These are phyloP conservation scores for Pseudotsuga menziesii DNA, from an alignment of 75 land plant genomes.

Conservation along the genomic window DNA sequence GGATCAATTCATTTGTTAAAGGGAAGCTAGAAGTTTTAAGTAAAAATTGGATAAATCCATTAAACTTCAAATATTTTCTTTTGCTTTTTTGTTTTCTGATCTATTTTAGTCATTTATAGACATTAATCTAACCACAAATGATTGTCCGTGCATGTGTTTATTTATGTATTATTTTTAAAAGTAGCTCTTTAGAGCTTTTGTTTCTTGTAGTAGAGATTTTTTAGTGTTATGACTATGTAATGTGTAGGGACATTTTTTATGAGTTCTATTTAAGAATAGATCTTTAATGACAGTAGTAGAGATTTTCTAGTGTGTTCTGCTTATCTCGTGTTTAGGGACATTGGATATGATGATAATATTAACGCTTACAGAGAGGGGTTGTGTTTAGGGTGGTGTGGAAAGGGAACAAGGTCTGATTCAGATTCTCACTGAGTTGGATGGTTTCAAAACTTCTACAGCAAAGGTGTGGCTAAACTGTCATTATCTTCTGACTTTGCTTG, in stretches of 20 bases:
- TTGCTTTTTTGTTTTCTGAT: too few species aligned
- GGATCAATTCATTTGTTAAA: too few species aligned
- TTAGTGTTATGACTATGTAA: not conserved
- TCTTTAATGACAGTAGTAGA: too few species aligned
- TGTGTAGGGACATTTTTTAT: not conserved
- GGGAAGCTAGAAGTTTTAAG: too few species aligned
- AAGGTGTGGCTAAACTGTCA: conserved; percentile 35
- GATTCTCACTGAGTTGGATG: conserved; percentile 97
- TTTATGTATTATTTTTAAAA: too few species aligned
- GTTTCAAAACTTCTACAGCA: conserved; percentile 75
- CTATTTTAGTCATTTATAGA: too few species aligned
- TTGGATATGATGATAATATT: not conserved
- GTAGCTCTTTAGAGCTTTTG: too few species aligned
- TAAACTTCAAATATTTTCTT: too few species aligned
- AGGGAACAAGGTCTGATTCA: conserved; percentile 97
- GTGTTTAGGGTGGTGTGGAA: conserved; percentile 88
- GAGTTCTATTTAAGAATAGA: not conserved
- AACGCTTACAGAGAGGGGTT: not conserved
- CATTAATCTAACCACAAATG: too few species aligned
- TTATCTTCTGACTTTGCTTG: not conserved
- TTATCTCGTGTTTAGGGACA: not conserved
- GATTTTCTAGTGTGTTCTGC: not conserved
- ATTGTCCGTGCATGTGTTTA: too few species aligned
- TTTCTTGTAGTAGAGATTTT: too few species aligned
- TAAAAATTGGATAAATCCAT: too few species aligned